Evolutionary conservation across 306 rosid genomes (phyloP), one percentile per base, ranked within the genome.

Genomic region (Cicer judaicum): DNA sequence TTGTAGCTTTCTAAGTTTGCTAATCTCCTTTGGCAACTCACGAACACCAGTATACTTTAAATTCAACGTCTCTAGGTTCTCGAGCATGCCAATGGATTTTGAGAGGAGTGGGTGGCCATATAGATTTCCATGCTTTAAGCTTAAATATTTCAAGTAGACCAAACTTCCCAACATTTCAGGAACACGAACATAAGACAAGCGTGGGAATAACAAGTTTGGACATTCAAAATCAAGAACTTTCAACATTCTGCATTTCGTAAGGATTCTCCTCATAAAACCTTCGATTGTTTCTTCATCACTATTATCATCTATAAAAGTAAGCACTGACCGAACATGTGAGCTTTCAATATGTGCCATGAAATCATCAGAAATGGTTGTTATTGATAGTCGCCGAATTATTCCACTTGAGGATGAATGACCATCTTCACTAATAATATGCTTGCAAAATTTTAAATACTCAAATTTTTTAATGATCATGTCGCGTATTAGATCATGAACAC

Each of bases 1-100:
- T 19, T 34, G 16, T 43, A 72, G 56, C 68, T 72, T 72, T 72
- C 1, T 42, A 40, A 72, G 56, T 36, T 21, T 72, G 34, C 50
- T 21, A 11, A 57, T 57, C 15, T 72, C 68, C 2, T 8, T 55
- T 18, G 76, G 76, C 38, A 71, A 5, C 9, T 10, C 12, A 2
- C 0, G 0, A 7, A 59, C 1, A 7, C 2, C 0, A 0, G 4
- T 24, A 24, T 24, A 24, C 59, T 21, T 43, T 59, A 72, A 2
- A 43, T 29, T 47, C 48, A 73, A 60, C 5, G 69, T 73, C 48
- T 59, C 60, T 13, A 73, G 56, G 5, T 34, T 73, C 0, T 44
- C 48, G 13, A 73, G 78, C 69, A 24, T 44, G 21, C 48, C 47
- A 6, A 60, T 60, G 13, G 78, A 60, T 16, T 34, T 16, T 12